Base-by-base conservation (phyloP, 352 stramenopile species). In the Globisporangium cystogenes region DNA sequence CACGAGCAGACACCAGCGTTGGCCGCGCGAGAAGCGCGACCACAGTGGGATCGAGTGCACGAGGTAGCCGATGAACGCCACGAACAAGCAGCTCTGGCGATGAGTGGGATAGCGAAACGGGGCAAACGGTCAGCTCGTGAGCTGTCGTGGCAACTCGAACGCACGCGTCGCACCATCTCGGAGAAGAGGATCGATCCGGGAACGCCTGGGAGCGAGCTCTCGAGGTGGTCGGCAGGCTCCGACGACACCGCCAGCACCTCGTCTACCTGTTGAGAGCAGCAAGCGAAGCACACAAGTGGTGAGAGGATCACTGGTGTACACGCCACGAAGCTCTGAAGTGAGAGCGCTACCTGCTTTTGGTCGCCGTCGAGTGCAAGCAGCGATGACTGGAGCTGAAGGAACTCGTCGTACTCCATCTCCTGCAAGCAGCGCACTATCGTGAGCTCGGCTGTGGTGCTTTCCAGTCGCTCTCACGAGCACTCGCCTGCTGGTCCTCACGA, bases 31-130 rank as follows among this genome's bases (percentile, higher is more conserved):
- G 49, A 83, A 87, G 29, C 58, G 63, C 7, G 58, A 45, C 72
- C 76, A 87, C 0, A 87, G 57, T 42, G 71, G 67, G n/a, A 85
- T 77, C 21, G 70, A 74, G 36, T 58, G 51, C 48, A 87, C 57
- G 23, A 85, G 65, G 57, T 83, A 82, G 21, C 67, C 70, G 44
- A 85, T 80, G 43, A 85, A 87, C 7, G 64, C 72, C 24, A 85
- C 74, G 37, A 87, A 87, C 23, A 80, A 53, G 57, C 76, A 83
- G 47, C 74, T 87, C 68, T 84, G 33, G 24, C 16, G 3, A 18
- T 6, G 33, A 39, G 4, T n/a, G n/a, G n/a, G n/a, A n/a, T n/a
- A 39, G 8, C 29, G 29, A 35, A 14, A 8, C 12, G 14, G 5
- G 11, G 3, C 5, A 18, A 26, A 10, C 7, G 23, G 18, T 44